These are phyloP conservation scores for Penicillium manginii DNA, from an alignment of 495 filamentous ascomycete genomes.

Conservation along the genomic window DNA sequence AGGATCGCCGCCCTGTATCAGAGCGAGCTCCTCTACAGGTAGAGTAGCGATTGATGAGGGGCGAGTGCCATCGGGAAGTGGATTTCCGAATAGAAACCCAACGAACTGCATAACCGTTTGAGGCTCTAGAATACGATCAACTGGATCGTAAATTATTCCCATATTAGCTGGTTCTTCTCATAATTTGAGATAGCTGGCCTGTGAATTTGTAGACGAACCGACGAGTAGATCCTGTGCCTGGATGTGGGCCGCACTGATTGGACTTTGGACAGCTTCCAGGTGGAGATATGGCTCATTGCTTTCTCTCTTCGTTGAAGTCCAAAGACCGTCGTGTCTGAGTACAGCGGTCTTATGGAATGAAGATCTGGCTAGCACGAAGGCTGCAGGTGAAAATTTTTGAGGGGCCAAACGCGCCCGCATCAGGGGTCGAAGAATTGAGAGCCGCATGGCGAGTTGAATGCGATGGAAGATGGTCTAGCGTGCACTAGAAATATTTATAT, in stretches of 20 bases:
- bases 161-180: too few relatives aligned
- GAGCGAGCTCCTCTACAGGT: neutral
- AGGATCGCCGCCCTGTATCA: neutral
- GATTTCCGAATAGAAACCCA: neutral
- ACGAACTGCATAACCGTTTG: neutral
- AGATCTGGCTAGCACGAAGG: neutral
- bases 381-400: neutral
- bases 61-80: neutral
- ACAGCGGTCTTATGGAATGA: neutral
- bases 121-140: neutral
- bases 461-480: neutral
- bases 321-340: neutral
- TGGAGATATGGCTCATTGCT: neutral
- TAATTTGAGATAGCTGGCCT: too few relatives aligned
- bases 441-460: neutral
- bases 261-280: neutral
- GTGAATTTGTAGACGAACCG: neutral
- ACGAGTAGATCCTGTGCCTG: neutral
- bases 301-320: neutral
- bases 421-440: neutral
- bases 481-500: neutral
- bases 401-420: neutral
- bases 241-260: neutral
- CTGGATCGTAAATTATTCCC: neutral
- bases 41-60: neutral